A percentile compares a stretch with the other conserved stretches of the same genome.
These are phyloP conservation scores for Tulasnella sp. DNA, from an alignment of 768 basidiomycete genomes.

Conservation along the genomic window DNA sequence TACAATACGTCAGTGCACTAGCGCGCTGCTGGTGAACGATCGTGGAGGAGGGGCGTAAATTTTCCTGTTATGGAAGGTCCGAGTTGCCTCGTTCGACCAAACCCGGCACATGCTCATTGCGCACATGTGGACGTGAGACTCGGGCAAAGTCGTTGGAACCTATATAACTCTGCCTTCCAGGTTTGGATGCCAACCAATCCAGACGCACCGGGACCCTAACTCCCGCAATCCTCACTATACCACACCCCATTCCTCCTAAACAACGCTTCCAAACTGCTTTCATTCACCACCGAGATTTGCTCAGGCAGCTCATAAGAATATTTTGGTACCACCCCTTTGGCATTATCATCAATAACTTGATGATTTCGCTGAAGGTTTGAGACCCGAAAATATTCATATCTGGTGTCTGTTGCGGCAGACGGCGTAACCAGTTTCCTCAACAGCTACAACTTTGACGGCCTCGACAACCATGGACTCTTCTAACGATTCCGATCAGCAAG, in stretches of 20 bases:
- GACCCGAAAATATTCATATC: background rate
- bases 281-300: background rate
- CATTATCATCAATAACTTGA: background rate
- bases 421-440: background rate
- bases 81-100: background rate
- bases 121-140: background rate
- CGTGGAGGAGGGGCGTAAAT: background rate
- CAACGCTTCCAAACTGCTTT: background rate
- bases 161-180: background rate
- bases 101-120: background rate
- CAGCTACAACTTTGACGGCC: background rate
- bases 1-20: background rate
- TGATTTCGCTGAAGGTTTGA: background rate
- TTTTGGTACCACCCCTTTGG: background rate
- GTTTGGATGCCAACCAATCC: background rate
- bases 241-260: background rate
- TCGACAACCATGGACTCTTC: background rate
- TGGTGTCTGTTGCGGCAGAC: background rate
- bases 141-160: background rate
- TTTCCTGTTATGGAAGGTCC: background rate
- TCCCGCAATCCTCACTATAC: background rate
- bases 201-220: background rate
- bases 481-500: background rate
- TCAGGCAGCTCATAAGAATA: background rate
- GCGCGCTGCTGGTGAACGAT: background rate